Conservation (phyloP, 139 green algal genomes). For the Haematococcus lacustris region DNA sequence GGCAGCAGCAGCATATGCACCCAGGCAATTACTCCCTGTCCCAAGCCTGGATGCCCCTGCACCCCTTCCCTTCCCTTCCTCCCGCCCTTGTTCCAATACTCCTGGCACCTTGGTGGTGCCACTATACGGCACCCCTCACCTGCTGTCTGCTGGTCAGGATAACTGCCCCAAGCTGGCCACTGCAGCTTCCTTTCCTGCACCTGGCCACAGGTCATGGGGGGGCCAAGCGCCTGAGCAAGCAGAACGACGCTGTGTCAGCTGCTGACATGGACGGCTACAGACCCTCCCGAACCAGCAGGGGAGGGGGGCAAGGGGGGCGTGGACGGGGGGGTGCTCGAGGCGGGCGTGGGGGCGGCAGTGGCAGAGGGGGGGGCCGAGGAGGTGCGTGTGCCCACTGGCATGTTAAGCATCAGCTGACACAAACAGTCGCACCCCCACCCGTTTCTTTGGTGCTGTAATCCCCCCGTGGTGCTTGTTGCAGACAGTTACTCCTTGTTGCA, state of each 20-base stretch:
- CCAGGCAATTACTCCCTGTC: background rate
- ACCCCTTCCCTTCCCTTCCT: background rate
- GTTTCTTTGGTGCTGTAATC: no score
- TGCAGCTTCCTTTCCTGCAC: background rate
- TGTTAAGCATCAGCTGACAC: no score
- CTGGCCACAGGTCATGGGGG: conserved; percentile 75
- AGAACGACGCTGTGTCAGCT: conserved; percentile 80
- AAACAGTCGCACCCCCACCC: no score
- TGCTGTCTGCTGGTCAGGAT: background rate
- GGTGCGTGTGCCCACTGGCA: no score
- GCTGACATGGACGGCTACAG: conserved; percentile 71
- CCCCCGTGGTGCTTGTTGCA: no score
- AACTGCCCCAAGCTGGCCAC: background rate
- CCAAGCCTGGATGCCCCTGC: background rate
- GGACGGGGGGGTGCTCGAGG: no score
- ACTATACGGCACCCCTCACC: background rate
- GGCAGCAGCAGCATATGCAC: background rate
- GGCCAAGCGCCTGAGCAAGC: conserved; percentile 73
- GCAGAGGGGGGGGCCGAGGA: no score
- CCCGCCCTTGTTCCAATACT: no score
- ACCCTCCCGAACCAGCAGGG: no score
- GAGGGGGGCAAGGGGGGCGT: no score
- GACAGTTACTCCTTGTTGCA: no score
- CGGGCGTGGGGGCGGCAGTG: no score
- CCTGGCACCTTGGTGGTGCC: background rate